phyloP scores from a whole-genome alignment of 768 basidiomycete genomes.

The Phylloporus arenicola region DNA sequence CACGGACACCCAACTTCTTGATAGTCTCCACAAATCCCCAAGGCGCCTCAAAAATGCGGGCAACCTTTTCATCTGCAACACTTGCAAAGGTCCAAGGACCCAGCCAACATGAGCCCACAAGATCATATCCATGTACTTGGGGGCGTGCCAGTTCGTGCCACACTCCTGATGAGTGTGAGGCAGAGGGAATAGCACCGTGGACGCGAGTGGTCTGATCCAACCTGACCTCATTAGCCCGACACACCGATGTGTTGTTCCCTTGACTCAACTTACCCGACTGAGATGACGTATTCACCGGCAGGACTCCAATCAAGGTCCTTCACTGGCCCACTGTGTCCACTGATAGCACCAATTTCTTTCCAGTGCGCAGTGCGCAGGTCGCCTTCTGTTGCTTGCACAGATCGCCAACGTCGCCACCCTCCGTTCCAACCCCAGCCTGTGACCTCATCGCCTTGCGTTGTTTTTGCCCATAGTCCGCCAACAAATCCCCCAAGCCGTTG shows the following conservation, averaged over 20 bases:
- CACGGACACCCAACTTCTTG: constrained; percentile 45
- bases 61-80: constrained; percentile 94
- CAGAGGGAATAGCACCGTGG: constrained; percentile 54
- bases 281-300: constrained; percentile 77
- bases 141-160: constrained; percentile 93
- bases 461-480: constrained; percentile 74
- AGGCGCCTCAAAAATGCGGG: constrained; percentile 90
- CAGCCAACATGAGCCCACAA: constrained; percentile 75
- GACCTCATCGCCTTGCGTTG: constrained; percentile 47
- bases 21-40: constrained; percentile 65
- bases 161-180: constrained; percentile 16
- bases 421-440: constrained; percentile 94
- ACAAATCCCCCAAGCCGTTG: constrained; percentile 89
- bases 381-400: constrained; percentile 21
- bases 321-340: constrained; percentile 81
- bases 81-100: constrained; percentile 76
- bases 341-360: constrained; percentile 72
- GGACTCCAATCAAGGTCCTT: constrained; percentile 85
- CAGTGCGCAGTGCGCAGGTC: constrained; percentile 45
- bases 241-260: background rate
- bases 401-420: constrained; percentile 85
- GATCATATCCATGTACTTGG: constrained; percentile 95
- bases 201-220: constrained; percentile 90
- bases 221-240: constrained; percentile 35
- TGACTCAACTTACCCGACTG: constrained; percentile 58